Conservation (phyloP, 345 rosid species). For the Rhizophora mangle region DNA sequence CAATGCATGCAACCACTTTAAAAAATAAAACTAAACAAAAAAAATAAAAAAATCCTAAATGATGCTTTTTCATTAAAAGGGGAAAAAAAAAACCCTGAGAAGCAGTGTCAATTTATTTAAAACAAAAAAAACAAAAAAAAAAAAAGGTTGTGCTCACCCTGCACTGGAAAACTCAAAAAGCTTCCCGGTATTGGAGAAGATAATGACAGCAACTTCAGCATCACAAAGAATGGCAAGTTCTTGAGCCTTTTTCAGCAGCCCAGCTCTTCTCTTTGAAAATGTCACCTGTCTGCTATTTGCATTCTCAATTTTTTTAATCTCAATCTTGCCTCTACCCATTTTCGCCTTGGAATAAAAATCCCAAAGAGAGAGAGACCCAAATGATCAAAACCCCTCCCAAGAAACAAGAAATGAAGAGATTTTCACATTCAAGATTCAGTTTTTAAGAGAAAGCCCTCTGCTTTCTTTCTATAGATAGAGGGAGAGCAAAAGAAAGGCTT, state of each 20-base stretch:
- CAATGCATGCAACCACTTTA: constrained; percentile 12
- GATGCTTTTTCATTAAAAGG: not conserved
- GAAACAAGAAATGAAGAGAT: not conserved
- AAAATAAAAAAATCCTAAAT: not conserved
- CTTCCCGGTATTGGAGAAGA: constrained; percentile 91
- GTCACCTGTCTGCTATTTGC: constrained; percentile 95
- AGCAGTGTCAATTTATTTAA: too few species aligned
- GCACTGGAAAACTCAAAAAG: constrained; percentile 82
- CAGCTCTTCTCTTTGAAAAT: constrained; percentile 88
- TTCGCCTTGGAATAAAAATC: not conserved
- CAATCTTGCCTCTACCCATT: constrained; percentile 95
- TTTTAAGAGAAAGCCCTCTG: constrained; percentile 3
- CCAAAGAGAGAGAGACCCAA: constrained; percentile 3
- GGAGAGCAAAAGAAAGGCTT: constrained; percentile 7
- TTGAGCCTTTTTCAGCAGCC: constrained; percentile 83
- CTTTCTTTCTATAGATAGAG: constrained; percentile 3
- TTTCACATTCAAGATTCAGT: constrained; percentile 1
- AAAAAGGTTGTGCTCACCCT: constrained; percentile 37
- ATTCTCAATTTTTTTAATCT: constrained; percentile 92
- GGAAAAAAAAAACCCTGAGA: not conserved
- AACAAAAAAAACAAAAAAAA: not conserved
- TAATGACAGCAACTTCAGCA: constrained; percentile 89
- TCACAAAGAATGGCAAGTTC: constrained; percentile 91
- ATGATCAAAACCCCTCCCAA: constrained; percentile 4
- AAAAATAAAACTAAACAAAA: not conserved